A percentile compares a stretch with the other conserved stretches of the same genome.
Evolutionary conservation across 352 stramenopile genomes (phyloP).

Genomic region (Lagenidium giganteum): DNA sequence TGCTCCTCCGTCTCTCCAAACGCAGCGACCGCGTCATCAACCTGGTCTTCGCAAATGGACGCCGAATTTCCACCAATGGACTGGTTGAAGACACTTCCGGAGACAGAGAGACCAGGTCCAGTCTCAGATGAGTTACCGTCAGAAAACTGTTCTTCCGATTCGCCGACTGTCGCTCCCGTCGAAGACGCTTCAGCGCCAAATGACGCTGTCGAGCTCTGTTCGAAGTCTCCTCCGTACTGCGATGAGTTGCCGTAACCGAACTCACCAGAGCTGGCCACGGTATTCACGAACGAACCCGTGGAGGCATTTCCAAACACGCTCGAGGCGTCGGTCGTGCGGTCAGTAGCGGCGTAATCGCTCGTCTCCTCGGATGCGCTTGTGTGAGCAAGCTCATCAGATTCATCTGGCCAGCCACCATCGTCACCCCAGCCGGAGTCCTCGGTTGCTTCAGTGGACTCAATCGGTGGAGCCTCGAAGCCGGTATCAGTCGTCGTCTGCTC

Average conservation of each 20-base stretch:
- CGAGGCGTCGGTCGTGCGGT: too few species aligned
- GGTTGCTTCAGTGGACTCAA: not conserved
- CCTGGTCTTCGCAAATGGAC: slow-evolving; percentile 74
- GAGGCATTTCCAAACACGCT: too few species aligned
- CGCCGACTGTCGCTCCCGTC: slow-evolving; percentile 71
- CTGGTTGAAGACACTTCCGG: slow-evolving; percentile 63
- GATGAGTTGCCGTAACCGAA: not conserved
- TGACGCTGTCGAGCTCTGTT: slow-evolving; percentile 48
- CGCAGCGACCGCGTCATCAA: slow-evolving; percentile 50
- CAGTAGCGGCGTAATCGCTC: not conserved
- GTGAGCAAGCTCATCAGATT: not conserved
- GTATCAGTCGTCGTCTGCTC: too few species aligned
- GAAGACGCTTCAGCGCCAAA: slow-evolving; percentile 57
- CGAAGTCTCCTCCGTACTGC: slow-evolving; percentile 8
- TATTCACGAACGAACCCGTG: too few species aligned
- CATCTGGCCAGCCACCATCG: slow-evolving; percentile 6
- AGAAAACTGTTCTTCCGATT: slow-evolving; percentile 65
- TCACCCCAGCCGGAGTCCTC: not conserved
- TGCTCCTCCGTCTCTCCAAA: slow-evolving; percentile 60
- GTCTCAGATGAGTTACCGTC: slow-evolving; percentile 67
- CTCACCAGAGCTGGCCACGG: not conserved
- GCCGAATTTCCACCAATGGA: slow-evolving; percentile 72
- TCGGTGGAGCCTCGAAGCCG: not conserved
- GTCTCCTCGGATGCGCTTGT: not conserved
- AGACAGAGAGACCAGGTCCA: too few species aligned